Evolutionary conservation across 1,284 basidiomycete genomes (phyloP).

Genomic region (Cutaneotrichosporon curvatum): DNA sequence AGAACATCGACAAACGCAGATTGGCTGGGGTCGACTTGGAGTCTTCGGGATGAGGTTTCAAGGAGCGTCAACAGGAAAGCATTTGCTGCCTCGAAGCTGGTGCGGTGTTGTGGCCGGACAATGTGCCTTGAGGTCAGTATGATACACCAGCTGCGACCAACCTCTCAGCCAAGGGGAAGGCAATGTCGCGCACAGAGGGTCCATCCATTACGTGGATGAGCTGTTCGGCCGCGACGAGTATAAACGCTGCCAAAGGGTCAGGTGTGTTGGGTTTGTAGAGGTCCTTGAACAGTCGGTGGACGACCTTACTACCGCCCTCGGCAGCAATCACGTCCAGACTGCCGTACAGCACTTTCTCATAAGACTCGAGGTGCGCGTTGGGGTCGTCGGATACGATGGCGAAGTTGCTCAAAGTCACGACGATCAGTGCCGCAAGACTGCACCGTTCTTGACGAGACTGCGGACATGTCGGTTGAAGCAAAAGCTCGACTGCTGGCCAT

Average conservation of each 20-base stretch:
- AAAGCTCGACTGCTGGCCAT: slow-evolving; percentile 20
- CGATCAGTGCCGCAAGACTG: slow-evolving; percentile 12
- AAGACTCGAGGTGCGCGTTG: slow-evolving; percentile 18
- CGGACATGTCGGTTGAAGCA: slow-evolving; percentile 7
- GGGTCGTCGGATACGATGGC: slow-evolving; percentile 14
- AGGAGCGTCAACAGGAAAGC: slow-evolving; percentile 26
- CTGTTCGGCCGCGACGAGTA: slow-evolving; percentile 26
- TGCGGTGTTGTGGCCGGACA: slow-evolving; percentile 13
- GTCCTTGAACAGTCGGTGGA: slow-evolving; percentile 4
- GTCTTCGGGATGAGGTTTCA: slow-evolving; percentile 11
- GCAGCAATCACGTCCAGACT: slow-evolving; percentile 27
- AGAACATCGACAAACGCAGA: slow-evolving; percentile 23
- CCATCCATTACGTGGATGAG: slow-evolving; percentile 23
- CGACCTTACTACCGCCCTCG: slow-evolving; percentile 6
- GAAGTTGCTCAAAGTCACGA: slow-evolving; percentile 22
- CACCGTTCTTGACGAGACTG: slow-evolving; percentile 7
- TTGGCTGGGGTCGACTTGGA: slow-evolving; percentile 12
- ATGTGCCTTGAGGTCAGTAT: slow-evolving; percentile 19
- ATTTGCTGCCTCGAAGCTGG: slow-evolving; percentile 34
- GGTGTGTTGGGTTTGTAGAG: slow-evolving; percentile 1
- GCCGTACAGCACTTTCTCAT: slow-evolving; percentile 28
- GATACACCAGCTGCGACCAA: not conserved
- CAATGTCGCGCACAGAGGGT: slow-evolving; percentile 10
- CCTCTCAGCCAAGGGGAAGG: slow-evolving; percentile 24
- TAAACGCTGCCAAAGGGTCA: slow-evolving; percentile 18